A percentile compares a stretch with the other conserved stretches of the same genome.
Evolutionary conservation across 352 stramenopile genomes (phyloP).

Genomic region (Phytophthora hibernalis): DNA sequence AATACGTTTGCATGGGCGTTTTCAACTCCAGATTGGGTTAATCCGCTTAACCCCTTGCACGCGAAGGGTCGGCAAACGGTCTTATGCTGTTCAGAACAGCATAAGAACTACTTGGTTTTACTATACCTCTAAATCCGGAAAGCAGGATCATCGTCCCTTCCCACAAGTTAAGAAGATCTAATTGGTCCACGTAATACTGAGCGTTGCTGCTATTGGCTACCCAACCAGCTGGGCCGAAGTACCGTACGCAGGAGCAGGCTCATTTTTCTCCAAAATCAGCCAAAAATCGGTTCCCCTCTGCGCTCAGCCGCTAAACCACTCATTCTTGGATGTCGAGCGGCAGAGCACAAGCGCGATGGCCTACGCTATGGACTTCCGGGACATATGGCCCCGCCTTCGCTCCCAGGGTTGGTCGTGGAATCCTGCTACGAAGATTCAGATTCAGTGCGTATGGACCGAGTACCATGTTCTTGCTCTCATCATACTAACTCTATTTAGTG

Average conservation of each 20-base stretch:
- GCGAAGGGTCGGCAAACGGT: neutral
- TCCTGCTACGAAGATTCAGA: no score
- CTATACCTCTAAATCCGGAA: slow-evolving; percentile 4
- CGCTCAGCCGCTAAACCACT: no score
- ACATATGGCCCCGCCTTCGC: neutral
- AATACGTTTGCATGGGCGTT: no score
- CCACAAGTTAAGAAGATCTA: no score
- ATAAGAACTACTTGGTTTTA: slow-evolving; percentile 6
- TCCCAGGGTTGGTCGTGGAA: neutral
- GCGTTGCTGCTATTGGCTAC: no score
- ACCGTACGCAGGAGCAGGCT: neutral
- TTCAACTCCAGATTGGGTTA: no score
- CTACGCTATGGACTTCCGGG: neutral
- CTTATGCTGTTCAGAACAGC: slow-evolving; percentile 16
- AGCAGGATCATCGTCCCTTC: neutral
- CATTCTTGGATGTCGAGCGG: neutral
- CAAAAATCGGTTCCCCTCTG: neutral
- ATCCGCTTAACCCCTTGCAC: neutral
- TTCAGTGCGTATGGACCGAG: no score
- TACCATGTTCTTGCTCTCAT: no score
- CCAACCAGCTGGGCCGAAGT: no score
- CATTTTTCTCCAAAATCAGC: neutral
- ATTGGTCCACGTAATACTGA: no score
- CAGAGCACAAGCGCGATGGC: no score
- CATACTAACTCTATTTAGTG: no score